Evolutionary conservation across 495 filamentous ascomycete species (phyloP).

Genomic region (Xylaria venustula): DNA sequence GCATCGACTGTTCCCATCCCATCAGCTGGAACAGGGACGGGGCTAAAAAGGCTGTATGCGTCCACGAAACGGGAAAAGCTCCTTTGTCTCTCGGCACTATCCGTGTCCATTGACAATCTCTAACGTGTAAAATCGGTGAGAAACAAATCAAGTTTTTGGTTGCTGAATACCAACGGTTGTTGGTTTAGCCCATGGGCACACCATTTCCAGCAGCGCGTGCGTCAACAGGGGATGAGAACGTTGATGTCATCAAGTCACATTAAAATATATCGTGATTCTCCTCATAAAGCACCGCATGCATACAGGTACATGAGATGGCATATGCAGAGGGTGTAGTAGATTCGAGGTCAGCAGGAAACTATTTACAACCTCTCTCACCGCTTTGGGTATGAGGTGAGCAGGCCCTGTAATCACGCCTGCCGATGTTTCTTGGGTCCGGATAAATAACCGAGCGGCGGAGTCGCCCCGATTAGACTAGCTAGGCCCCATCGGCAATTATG

Average conservation of each 20-base stretch:
- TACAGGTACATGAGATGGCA: background rate
- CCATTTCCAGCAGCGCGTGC: background rate
- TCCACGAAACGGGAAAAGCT: background rate
- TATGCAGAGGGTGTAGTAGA: background rate
- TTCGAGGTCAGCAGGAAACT: too few species aligned
- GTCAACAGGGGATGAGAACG: background rate
- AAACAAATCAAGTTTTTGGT: background rate
- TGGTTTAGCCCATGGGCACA: background rate
- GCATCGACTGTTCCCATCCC: background rate
- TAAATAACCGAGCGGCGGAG: slow-evolving; percentile 4
- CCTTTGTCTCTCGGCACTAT: background rate
- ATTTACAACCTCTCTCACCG: background rate
- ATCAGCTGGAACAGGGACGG: background rate
- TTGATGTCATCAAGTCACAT: slow-evolving; percentile 6
- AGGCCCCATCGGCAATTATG: background rate
- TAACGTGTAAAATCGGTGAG: background rate
- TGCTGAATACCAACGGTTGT: background rate
- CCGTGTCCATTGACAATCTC: background rate
- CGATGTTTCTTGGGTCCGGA: background rate
- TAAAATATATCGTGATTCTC: background rate
- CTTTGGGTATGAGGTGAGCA: slow-evolving; percentile 5
- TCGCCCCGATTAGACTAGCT: background rate
- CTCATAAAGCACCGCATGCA: background rate
- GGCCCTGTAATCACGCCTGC: slow-evolving; percentile 9
- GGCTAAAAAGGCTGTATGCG: background rate